Evolutionary conservation across 164 flowering plant genomes (phyloP).

Genomic region (Vitis labrusca): DNA sequence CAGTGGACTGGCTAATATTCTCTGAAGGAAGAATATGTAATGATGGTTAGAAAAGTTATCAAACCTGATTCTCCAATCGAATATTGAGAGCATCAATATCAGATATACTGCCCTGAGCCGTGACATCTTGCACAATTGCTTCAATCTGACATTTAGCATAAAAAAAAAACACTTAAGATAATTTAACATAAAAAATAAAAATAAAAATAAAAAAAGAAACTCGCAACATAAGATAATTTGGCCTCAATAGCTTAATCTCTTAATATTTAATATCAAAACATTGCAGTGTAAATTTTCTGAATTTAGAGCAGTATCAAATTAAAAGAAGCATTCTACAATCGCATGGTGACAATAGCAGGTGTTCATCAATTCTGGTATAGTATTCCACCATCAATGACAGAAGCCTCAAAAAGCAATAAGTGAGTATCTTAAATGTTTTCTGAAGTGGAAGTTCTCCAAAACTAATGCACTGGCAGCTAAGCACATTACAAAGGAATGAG

Average conservation of each 20-base stretch:
- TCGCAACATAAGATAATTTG: not conserved
- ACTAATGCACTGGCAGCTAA: not conserved
- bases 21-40: too few relatives aligned
- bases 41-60: not conserved
- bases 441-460: not conserved
- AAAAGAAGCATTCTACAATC: not conserved
- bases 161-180: not conserved
- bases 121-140: slow-evolving; percentile 68
- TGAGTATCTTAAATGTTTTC: not conserved
- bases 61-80: slow-evolving; percentile 72
- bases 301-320: not conserved
- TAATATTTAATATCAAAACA: not conserved
- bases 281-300: not conserved
- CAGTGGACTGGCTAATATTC: not conserved
- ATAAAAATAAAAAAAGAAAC: not conserved
- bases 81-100: slow-evolving; percentile 69
- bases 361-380: not conserved
- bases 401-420: not conserved
- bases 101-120: slow-evolving; percentile 68
- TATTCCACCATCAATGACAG: not conserved
- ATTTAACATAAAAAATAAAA: not conserved
- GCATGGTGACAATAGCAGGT: not conserved
- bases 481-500: not conserved
- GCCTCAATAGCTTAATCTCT: not conserved
- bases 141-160: slow-evolving; percentile 57